Conservation (phyloP, 371 early-diverging fungal species). For the Haplosporangium sp. region DNA sequence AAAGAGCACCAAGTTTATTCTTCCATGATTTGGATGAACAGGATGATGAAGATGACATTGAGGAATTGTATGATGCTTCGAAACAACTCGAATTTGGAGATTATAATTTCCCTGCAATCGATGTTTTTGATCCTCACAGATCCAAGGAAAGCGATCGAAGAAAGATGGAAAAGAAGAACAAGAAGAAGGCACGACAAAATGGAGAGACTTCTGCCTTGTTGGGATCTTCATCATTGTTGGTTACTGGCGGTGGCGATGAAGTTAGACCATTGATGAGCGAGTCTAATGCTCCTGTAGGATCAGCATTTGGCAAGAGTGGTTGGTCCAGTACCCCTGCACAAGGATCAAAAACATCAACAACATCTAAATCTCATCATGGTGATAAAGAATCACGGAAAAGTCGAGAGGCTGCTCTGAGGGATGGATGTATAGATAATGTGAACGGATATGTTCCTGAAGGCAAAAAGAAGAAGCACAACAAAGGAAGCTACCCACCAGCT, state of each 20-base stretch:
- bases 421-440: conserved; percentile 49
- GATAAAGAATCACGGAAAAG: conserved; percentile 16
- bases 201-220: conserved; percentile 23
- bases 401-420: conserved; percentile 20
- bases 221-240: not conserved
- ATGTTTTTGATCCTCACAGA: conserved; percentile 35
- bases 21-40: conserved; percentile 38
- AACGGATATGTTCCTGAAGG: conserved; percentile 41
- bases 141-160: conserved; percentile 43
- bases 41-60: conserved; percentile 29
- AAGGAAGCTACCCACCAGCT: conserved; percentile 2
- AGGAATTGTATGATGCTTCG: conserved; percentile 38
- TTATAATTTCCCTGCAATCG: conserved; percentile 43
- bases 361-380: not conserved
- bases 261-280: conserved; percentile 45
- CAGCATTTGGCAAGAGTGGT: conserved; percentile 45
- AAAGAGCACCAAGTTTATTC: conserved; percentile 36
- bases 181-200: conserved; percentile 31
- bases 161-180: conserved; percentile 45
- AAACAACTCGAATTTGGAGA: conserved; percentile 46
- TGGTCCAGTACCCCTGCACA: conserved; percentile 15
- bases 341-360: not conserved
- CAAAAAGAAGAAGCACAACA: conserved; percentile 31
- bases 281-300: conserved; percentile 9
- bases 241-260: conserved; percentile 3